A percentile compares a stretch with the other conserved stretches of the same genome.
These are phyloP conservation scores for Neocucurbitaria cava DNA, from an alignment of 2,329 filamentous ascomycete species.

Conservation along the genomic window DNA sequence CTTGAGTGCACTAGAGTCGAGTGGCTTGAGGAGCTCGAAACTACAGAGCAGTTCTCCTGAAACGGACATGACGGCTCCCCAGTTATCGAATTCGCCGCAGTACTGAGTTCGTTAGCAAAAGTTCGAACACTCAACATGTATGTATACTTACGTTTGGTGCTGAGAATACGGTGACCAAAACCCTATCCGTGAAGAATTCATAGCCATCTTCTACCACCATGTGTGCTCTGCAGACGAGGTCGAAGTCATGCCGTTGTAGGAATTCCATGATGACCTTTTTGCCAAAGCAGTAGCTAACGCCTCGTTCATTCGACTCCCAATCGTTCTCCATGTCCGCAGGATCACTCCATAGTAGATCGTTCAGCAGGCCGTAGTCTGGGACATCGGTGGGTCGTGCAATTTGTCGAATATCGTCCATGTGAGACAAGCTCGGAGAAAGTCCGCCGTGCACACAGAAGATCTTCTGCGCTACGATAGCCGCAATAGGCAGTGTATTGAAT, in stretches of 20 bases:
- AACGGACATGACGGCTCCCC: slow-evolving; percentile 98
- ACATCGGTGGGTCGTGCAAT: slow-evolving; percentile 97
- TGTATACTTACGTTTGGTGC: slow-evolving; percentile 87
- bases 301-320: slow-evolving; percentile 96
- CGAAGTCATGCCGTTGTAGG: slow-evolving; percentile 91
- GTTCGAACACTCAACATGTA: not conserved
- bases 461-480: slow-evolving; percentile 94
- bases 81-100: slow-evolving; percentile 98
- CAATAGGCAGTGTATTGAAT: slow-evolving; percentile 94
- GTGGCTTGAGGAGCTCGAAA: slow-evolving; percentile 93
- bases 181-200: slow-evolving; percentile 96
- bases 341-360: slow-evolving; percentile 96
- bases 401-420: slow-evolving; percentile 98
- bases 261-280: slow-evolving; percentile 99
- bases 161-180: slow-evolving; percentile 95
- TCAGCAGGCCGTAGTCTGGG: slow-evolving; percentile 92
- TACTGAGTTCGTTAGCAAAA: slow-evolving; percentile 66
- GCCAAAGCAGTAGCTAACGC: slow-evolving; percentile 97
- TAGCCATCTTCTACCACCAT: slow-evolving; percentile 99
- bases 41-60: slow-evolving; percentile 92
- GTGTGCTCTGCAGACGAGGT: slow-evolving; percentile 94
- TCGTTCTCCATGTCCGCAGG: slow-evolving; percentile 97
- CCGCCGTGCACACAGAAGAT: slow-evolving; percentile 98
- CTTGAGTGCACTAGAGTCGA: slow-evolving; percentile 95
- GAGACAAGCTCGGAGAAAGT: slow-evolving; percentile 85